Evolutionary conservation across 1,284 basidiomycete genomes (phyloP).

Genomic region (Ceratobasidium sp.): DNA sequence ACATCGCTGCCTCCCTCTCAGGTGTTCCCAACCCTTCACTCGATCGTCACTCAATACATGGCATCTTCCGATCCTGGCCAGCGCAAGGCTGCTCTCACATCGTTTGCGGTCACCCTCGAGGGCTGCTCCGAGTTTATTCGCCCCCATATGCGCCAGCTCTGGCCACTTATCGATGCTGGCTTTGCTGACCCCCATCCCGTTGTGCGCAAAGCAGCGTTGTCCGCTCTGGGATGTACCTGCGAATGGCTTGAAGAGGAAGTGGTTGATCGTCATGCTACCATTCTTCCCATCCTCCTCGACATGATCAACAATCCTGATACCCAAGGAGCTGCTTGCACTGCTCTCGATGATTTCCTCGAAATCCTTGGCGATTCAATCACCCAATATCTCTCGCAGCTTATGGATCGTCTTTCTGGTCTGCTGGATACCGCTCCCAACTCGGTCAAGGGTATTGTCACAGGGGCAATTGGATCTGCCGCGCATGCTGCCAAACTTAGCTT

Average conservation of each 20-base stretch:
- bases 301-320: slow-evolving; percentile 91
- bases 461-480: slow-evolving; percentile 97
- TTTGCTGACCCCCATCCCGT: slow-evolving; percentile 86
- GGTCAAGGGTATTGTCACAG: slow-evolving; percentile 96
- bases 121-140: slow-evolving; percentile 99
- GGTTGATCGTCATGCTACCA: slow-evolving; percentile 82
- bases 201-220: slow-evolving; percentile 95
- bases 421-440: slow-evolving; percentile 88
- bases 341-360: slow-evolving; percentile 96
- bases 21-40: slow-evolving; percentile 94
- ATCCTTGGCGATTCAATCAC: slow-evolving; percentile 90
- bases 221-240: slow-evolving; percentile 95
- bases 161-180: slow-evolving; percentile 95
- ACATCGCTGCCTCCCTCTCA: slow-evolving; percentile 95
- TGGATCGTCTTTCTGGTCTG: slow-evolving; percentile 93
- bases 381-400: slow-evolving; percentile 93
- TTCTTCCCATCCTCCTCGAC: slow-evolving; percentile 93
- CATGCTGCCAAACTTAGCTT: slow-evolving; percentile 97
- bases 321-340: slow-evolving; percentile 93
- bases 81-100: slow-evolving; percentile 95
- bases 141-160: slow-evolving; percentile 88
- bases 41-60: slow-evolving; percentile 87
- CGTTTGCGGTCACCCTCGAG: slow-evolving; percentile 96
- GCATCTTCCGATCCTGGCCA: slow-evolving; percentile 78
- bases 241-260: slow-evolving; percentile 99